Percentiles rank a stretch among this genome's conserved stretches.
Evolutionary conservation across 1,139 yeast species (phyloP).

Genomic region (Yamadazyma trypodendri): DNA sequence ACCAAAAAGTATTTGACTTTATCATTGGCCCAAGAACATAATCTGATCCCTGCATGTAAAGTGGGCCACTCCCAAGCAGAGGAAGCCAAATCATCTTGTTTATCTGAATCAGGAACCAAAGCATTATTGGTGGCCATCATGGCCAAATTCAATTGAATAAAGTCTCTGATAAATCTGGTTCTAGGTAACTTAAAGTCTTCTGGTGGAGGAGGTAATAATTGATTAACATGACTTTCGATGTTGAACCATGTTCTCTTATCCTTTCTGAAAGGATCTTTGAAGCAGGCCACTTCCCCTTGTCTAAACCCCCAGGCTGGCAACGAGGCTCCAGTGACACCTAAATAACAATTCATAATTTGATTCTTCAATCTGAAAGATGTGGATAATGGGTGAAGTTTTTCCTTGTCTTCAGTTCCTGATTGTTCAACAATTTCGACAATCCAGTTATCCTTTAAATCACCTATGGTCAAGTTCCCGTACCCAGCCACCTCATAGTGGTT

Average conservation of each 20-base stretch:
- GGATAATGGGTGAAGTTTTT: conserved; percentile 79
- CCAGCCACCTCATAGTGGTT: conserved; percentile 83
- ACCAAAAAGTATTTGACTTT: conserved; percentile 80
- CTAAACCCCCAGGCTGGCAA: conserved; percentile 98
- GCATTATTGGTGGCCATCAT: conserved; percentile 97
- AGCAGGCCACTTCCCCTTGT: conserved; percentile 94
- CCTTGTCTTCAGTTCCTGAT: conserved; percentile 64
- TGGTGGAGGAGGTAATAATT: conserved; percentile 69
- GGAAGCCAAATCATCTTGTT: conserved; percentile 88
- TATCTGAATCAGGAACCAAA: conserved; percentile 84
- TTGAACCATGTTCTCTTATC: conserved; percentile 99
- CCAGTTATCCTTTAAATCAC: conserved; percentile 95
- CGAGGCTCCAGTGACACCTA: conserved; percentile 74
- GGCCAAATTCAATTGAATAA: conserved; percentile 88
- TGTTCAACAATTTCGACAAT: conserved; percentile 82
- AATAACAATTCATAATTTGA: conserved; percentile 72
- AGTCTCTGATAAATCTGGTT: conserved; percentile 83
- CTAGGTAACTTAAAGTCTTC: conserved; percentile 75
- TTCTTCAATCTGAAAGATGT: conserved; percentile 78
- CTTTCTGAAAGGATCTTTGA: conserved; percentile 69
- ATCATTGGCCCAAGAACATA: conserved; percentile 92
- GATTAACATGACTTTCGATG: conserved; percentile 81
- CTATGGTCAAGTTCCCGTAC: conserved; percentile 83
- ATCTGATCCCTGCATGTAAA: conserved; percentile 84
- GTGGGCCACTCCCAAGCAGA: conserved; percentile 99